Evolutionary conservation across 192 early-diverging fungal species (phyloP), one percentile per base, ranked within the genome.

Genomic region (Rhizophlyctis rosea): DNA sequence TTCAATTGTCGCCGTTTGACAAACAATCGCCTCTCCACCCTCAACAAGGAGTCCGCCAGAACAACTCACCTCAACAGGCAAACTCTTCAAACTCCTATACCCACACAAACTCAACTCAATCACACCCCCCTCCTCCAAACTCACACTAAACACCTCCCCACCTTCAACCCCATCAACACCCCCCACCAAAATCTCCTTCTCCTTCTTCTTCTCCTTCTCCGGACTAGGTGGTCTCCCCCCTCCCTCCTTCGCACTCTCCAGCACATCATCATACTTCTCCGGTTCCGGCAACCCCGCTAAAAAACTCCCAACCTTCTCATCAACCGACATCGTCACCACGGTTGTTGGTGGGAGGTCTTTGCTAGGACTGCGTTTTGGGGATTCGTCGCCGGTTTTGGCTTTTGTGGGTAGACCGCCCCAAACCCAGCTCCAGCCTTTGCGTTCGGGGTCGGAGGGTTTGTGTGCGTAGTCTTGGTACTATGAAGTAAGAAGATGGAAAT

Each of bases 331-430:
- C 0, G 56, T 31, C 18, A 27, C 53, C 44, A 47, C 21, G 30
- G 39, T 7, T 44, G 9, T 44, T 44, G 49, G 5, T 61, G 34
- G 0, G 61, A 55, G 48, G 24, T 64, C 31, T 9, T 54, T 64
- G 28, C 60, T 16, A 34, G 49, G 47, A n/a, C 67, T n/a, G 3
- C 52, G 11, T 14, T 62, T 25, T 29, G 21, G 52, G 23, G 9
- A 23, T 4, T 61, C 50, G 31, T 64, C 52, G 14, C 25, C 32
- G 18, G 50, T 58, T 56, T 67, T 53, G 64, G 70, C 53, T 58
- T 84, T 82, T 3, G 78, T 78, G 3, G 87, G 89, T 24, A 89
- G 54, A 3, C 81, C 76, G 16, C 89, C 87, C 89, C 89, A 91
- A 18, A 77, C 74, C 89, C 89, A 91, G 13, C 75, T 76, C 87